phyloP scores from a whole-genome alignment of 139 green algal species.

The Micractinium sp. region DNA sequence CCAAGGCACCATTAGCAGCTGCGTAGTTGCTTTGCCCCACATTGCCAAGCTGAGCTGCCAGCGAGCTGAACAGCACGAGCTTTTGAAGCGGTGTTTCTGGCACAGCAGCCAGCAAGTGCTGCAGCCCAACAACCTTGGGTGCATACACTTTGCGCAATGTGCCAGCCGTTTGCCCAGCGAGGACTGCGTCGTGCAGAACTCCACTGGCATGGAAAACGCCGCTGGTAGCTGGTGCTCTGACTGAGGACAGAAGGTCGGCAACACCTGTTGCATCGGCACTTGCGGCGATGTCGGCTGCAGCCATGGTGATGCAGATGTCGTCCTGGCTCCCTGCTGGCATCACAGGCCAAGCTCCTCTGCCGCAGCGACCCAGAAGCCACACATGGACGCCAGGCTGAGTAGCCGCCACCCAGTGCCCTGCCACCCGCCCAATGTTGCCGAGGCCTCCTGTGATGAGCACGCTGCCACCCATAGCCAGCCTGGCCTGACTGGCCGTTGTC shows the following conservation, averaged over 20 bases:
- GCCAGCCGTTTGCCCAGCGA: slow-evolving; percentile 56
- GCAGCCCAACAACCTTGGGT: slow-evolving; percentile 52
- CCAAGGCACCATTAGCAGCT: slow-evolving; percentile 75
- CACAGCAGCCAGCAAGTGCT: neutral
- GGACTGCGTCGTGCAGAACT: slow-evolving; percentile 65
- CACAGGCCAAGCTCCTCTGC: neutral
- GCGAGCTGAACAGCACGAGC: slow-evolving; percentile 64
- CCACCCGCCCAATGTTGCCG: slow-evolving; percentile 52
- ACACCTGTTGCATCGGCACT: neutral
- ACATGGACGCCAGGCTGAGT: neutral
- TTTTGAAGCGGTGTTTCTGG: slow-evolving; percentile 30
- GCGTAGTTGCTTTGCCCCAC: slow-evolving; percentile 79
- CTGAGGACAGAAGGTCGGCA: neutral
- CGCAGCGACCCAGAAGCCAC: slow-evolving; percentile 50
- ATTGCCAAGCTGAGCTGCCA: slow-evolving; percentile 71
- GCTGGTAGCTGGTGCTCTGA: neutral
- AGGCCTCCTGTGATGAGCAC: slow-evolving; percentile 45
- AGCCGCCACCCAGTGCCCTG: slow-evolving; percentile 63
- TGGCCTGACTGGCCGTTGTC: neutral
- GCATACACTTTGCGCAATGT: slow-evolving; percentile 52
- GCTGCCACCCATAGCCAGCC: neutral
- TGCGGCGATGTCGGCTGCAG: slow-evolving; percentile 17
- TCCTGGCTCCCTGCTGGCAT: too few relatives aligned
- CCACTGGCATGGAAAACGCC: slow-evolving; percentile 69
- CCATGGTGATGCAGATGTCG: neutral